Percentiles rank a stretch among this genome's conserved stretches.
phyloP scores from a whole-genome alignment of 768 basidiomycete genomes.

The Lactifluus hygrophoroides region DNA sequence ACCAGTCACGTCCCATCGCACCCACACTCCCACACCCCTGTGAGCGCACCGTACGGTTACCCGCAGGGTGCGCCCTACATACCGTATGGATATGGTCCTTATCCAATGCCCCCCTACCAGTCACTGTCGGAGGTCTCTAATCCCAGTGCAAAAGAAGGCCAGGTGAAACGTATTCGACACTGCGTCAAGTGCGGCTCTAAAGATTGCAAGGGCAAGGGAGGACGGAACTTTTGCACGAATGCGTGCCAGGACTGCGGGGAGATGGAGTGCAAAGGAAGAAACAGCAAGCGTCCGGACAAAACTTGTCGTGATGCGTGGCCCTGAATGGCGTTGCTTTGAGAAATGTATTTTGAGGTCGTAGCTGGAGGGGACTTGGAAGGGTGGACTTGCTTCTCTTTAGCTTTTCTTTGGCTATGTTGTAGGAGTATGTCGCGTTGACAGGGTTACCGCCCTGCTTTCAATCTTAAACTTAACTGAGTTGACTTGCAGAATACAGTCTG shows the following conservation, averaged over 20 bases:
- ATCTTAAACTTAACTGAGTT: neutral
- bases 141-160: conserved; percentile 25
- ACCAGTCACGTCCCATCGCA: conserved; percentile 20
- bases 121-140: conserved; percentile 22
- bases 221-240: conserved; percentile 62
- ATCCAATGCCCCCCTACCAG: conserved; percentile 25
- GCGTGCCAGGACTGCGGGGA: conserved; percentile 80
- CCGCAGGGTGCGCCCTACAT: conserved; percentile 27
- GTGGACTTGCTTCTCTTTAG: no score
- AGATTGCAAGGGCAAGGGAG: conserved; percentile 79
- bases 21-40: conserved; percentile 21
- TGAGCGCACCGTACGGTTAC: conserved; percentile 16
- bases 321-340: neutral
- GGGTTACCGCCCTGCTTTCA: neutral
- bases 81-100: conserved; percentile 31
- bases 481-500: neutral
- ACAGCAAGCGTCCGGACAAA: conserved; percentile 70
- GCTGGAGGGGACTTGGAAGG: neutral
- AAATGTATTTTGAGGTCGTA: neutral
- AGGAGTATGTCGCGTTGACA: neutral
- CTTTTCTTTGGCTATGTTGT: no score
- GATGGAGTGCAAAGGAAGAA: conserved; percentile 67
- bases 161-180: conserved; percentile 60
- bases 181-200: conserved; percentile 78
- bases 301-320: conserved; percentile 53